phyloP scores from a whole-genome alignment of 768 basidiomycete species.

The Termitomyces sp. region DNA sequence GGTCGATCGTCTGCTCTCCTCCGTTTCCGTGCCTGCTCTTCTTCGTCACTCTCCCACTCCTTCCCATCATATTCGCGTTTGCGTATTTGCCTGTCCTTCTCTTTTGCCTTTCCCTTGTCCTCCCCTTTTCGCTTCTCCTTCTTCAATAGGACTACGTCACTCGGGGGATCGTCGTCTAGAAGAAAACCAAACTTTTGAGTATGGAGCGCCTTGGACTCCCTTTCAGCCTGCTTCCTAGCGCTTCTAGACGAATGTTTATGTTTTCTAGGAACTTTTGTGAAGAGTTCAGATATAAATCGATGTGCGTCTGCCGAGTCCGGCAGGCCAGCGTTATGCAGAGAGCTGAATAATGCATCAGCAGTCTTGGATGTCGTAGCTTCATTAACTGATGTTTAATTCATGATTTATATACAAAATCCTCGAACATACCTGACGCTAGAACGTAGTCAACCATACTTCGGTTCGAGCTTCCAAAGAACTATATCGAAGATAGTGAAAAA shows the following conservation, averaged over 20 bases:
- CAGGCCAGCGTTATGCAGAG: constrained; percentile 72
- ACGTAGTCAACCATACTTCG: constrained; percentile 83
- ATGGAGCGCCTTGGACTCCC: constrained; percentile 61
- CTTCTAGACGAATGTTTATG: constrained; percentile 47
- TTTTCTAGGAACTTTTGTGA: constrained; percentile 71
- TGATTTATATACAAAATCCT: neutral
- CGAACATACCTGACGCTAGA: constrained; percentile 66
- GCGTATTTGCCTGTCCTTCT: constrained; percentile 60
- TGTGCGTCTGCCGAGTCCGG: constrained; percentile 78
- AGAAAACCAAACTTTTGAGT: constrained; percentile 76
- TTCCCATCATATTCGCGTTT: constrained; percentile 78
- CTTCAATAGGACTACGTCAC: constrained; percentile 35
- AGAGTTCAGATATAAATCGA: constrained; percentile 74
- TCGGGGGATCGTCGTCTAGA: constrained; percentile 66
- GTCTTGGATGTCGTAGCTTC: constrained; percentile 81
- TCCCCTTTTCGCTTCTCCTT: constrained; percentile 36
- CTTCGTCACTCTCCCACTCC: constrained; percentile 91
- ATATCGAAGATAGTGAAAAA: neutral
- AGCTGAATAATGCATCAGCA: constrained; percentile 69
- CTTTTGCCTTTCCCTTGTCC: constrained; percentile 39
- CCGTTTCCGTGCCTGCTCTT: constrained; percentile 68
- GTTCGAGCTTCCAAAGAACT: constrained; percentile 86
- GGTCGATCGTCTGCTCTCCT: constrained; percentile 42
- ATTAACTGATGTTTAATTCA: constrained; percentile 3
- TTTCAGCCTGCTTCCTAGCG: constrained; percentile 64